Base-by-base conservation (phyloP, 768 basidiomycete genomes). In the Pleurotus pulmonarius region DNA sequence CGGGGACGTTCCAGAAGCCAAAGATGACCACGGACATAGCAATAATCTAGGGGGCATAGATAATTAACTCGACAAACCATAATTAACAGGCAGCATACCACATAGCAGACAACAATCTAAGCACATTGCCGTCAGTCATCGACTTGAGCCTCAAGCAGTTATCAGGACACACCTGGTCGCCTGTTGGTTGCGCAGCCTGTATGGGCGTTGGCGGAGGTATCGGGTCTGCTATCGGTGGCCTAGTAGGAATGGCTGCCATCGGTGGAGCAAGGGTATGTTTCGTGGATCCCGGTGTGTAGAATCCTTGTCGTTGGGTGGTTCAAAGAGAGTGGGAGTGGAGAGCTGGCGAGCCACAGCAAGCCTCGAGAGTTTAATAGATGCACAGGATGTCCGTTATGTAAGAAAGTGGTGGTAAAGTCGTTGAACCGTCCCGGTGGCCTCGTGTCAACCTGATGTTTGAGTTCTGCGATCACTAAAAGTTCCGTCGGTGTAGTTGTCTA, bases 21-120 rank as follows among this genome's bases (percentile, higher is more conserved):
- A 92, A 91, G 58, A 92, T 90, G 59, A 93, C 81, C 57, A 94
- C 90, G 49, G 88, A 82, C 76, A 87, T 92, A 49, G 92, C 89
- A 53, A 92, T 83, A 49, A 91, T 86, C 90, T 92, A 65, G 29
- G 54, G 29, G 60, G 37, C 24, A 57, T 26, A 49, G 41, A 56
- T 47, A 51, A 61, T 38, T 37, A 40, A 43, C 26, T 39, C 55
- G 38, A 53, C 51, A 39, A 49, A 65, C 29, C 9, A 8, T 0
- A 34, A 40, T 56, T 16, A 45, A 55, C 26, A 55, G 44, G 46
- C 54, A 51, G 79, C 87, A 62, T 70, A 90, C 89, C 56, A 90
- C 87, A 62, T 88, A 90, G 60, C 90, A 73, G 34, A 88, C 83
- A 43, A 89, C 85, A 56, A 86, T 81, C 89, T 90, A 70, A 26